Percentiles rank a stretch among this genome's conserved stretches.
Conservation (phyloP, 768 basidiomycete species). For the Russula lepida region DNA sequence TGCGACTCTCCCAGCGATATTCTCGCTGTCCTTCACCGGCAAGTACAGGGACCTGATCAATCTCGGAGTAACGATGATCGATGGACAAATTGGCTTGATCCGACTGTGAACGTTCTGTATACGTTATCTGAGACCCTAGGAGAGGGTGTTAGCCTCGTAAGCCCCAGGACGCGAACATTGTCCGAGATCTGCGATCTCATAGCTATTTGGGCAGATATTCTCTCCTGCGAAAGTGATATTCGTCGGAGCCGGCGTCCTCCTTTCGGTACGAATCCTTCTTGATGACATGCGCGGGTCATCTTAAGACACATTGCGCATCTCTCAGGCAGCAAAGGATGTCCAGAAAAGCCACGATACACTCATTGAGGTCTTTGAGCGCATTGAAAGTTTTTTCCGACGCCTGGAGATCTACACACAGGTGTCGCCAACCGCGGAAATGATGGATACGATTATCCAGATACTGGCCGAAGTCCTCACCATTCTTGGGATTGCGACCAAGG, state of each 20-base stretch:
- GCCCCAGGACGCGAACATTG: neutral
- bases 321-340: neutral
- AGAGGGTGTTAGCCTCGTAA: neutral
- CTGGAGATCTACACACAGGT: neutral
- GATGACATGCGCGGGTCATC: neutral
- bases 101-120: neutral
- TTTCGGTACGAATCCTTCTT: neutral
- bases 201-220: neutral
- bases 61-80: neutral
- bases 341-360: neutral
- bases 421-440: neutral
- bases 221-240: neutral
- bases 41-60: neutral
- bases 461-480: neutral
- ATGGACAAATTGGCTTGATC: neutral
- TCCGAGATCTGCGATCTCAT: neutral
- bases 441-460: neutral
- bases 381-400: neutral
- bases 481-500: neutral
- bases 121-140: neutral
- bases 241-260: neutral
- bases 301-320: neutral
- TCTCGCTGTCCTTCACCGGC: neutral
- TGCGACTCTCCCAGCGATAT: neutral
- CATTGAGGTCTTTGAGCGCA: neutral